These are phyloP conservation scores for Auricularia heimuer DNA, from an alignment of 768 basidiomycete genomes.

Conservation along the genomic window DNA sequence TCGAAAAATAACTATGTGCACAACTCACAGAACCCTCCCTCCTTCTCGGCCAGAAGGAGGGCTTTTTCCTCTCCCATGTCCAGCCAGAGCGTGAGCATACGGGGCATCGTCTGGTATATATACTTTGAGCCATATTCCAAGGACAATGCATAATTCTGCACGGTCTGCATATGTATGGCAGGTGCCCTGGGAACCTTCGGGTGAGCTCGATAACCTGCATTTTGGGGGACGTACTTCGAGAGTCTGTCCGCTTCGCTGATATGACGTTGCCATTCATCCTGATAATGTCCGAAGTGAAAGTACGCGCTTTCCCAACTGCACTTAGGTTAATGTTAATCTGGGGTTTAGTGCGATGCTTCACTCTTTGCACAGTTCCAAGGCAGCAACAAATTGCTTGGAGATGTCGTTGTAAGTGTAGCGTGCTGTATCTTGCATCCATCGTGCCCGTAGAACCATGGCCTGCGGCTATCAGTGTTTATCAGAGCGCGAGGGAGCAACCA, in stretches of 20 bases:
- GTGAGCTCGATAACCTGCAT: neutral
- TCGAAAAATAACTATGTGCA: neutral
- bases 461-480: slow-evolving; percentile 17
- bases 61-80: slow-evolving; percentile 64
- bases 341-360: slow-evolving; percentile 12
- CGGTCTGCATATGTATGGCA: slow-evolving; percentile 52
- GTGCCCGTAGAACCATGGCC: slow-evolving; percentile 73
- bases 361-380: slow-evolving; percentile 24
- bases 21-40: slow-evolving; percentile 2
- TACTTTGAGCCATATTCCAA: slow-evolving; percentile 84
- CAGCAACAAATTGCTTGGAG: slow-evolving; percentile 35
- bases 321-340: neutral
- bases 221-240: neutral
- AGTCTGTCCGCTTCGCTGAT: neutral
- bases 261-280: slow-evolving; percentile 56
- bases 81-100: slow-evolving; percentile 89
- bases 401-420: slow-evolving; percentile 62
- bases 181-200: slow-evolving; percentile 32
- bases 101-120: slow-evolving; percentile 90
- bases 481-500: neutral
- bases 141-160: slow-evolving; percentile 59
- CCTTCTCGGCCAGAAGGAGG: slow-evolving; percentile 4
- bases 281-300: slow-evolving; percentile 82
- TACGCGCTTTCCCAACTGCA: slow-evolving; percentile 73
- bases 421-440: slow-evolving; percentile 89